Evolutionary conservation across 768 basidiomycete species (phyloP).

Genomic region (Fomitopsis pulvina): DNA sequence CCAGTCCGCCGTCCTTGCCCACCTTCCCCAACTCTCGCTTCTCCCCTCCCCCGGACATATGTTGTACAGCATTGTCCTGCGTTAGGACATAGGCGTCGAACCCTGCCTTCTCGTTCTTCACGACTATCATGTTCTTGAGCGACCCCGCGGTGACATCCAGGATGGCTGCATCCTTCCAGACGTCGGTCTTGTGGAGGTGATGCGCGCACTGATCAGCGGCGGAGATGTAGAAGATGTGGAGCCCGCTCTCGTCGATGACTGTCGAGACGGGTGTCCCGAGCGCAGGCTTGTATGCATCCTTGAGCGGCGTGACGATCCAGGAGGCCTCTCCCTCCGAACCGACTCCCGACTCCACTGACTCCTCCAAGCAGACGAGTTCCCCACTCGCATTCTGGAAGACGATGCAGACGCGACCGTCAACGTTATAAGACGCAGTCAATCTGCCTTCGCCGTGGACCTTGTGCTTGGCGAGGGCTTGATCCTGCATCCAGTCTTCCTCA

Average conservation of each 20-base stretch:
- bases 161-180: background rate
- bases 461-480: background rate
- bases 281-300: background rate
- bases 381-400: background rate
- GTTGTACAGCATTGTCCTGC: background rate
- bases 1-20: background rate
- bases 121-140: background rate
- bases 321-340: too few relatives aligned
- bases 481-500: slow-evolving; percentile 1
- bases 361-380: background rate
- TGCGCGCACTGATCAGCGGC: background rate
- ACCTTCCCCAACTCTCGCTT: background rate
- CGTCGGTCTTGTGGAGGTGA: background rate
- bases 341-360: too few relatives aligned
- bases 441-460: background rate
- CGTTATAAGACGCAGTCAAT: background rate
- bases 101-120: background rate
- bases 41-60: background rate
- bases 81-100: background rate
- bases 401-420: background rate
- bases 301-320: background rate
- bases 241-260: background rate
- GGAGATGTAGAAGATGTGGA: slow-evolving; percentile 2
- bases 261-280: background rate
- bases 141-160: background rate